These are phyloP conservation scores for Gracilaria caudata DNA, from an alignment of 23 red algal genomes.

Conservation along the genomic window DNA sequence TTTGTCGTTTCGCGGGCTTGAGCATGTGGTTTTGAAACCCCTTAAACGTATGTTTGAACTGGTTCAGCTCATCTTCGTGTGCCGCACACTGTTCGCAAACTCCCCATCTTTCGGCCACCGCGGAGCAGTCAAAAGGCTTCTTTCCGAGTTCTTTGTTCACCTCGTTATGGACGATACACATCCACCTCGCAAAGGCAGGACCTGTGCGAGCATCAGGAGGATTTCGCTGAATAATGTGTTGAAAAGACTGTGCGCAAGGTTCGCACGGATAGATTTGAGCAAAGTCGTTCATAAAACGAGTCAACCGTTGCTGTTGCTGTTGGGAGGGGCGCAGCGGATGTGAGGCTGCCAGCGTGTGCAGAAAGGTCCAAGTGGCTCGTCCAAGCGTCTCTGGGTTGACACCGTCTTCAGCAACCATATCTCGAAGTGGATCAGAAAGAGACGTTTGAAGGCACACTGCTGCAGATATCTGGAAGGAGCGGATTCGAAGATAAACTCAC, in stretches of 20 bases:
- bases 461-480: not conserved
- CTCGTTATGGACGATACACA: constrained; percentile 85
- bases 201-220: constrained; percentile 60
- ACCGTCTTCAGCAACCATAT: constrained; percentile 58
- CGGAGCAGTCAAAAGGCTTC: constrained; percentile 63
- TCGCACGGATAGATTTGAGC: constrained; percentile 78
- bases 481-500: too few species aligned
- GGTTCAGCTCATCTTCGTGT: constrained; percentile 53
- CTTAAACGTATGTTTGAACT: constrained; percentile 52
- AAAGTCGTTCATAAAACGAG: constrained; percentile 79
- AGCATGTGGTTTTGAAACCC: constrained; percentile 37
- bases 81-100: constrained; percentile 72
- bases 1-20: not conserved
- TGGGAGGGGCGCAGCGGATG: constrained; percentile 47
- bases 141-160: constrained; percentile 86
- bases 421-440: not conserved
- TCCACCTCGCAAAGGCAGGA: constrained; percentile 65
- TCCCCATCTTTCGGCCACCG: constrained; percentile 71
- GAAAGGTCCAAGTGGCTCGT: constrained; percentile 84
- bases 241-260: constrained; percentile 73
- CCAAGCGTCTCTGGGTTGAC: constrained; percentile 74
- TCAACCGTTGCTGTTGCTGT: constrained; percentile 11
- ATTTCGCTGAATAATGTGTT: constrained; percentile 44
- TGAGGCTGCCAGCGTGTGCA: constrained; percentile 81
- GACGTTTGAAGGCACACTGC: not conserved